Percentiles rank a stretch among this genome's conserved stretches.
phyloP scores from a whole-genome alignment of 768 basidiomycete genomes.

The Gelatoporia subvermispora region DNA sequence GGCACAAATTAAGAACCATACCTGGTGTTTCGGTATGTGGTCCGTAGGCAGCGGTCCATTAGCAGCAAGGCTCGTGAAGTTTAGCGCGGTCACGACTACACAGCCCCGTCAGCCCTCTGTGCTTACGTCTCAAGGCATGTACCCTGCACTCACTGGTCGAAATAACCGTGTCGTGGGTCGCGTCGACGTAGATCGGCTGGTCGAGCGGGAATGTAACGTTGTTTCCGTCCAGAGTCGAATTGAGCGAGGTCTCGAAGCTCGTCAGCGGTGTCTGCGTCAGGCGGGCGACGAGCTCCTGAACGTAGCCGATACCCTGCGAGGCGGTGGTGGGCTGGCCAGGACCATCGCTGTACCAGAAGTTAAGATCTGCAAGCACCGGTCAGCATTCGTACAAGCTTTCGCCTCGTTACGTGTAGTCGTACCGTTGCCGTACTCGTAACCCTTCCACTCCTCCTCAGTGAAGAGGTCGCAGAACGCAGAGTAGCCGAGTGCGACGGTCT shows the following conservation, averaged over 20 bases:
- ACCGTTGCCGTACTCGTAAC: conserved; percentile 39
- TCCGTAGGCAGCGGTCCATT: conserved; percentile 36
- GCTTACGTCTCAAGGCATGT: not conserved
- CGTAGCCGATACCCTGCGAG: conserved; percentile 35
- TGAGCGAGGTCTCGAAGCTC: conserved; percentile 40
- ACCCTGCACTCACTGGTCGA: conserved; percentile 25
- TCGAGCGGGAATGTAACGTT: conserved; percentile 31
- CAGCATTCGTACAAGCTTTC: too few relatives aligned
- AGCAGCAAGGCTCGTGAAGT: conserved; percentile 37
- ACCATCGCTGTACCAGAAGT: conserved; percentile 33
- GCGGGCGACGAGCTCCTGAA: conserved; percentile 40
- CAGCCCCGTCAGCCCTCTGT: not conserved
- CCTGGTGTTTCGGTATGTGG: conserved; percentile 30
- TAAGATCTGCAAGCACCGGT: conserved; percentile 9
- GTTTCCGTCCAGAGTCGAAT: conserved; percentile 40
- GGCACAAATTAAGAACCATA: conserved; percentile 4
- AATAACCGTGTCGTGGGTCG: conserved; percentile 42
- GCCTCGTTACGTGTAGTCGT: conserved; percentile 1
- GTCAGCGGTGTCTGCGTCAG: conserved; percentile 33
- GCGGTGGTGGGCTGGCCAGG: conserved; percentile 40
- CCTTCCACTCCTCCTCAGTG: conserved; percentile 48
- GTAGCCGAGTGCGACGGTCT: conserved; percentile 48
- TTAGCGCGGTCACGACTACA: conserved; percentile 39
- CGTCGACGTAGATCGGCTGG: conserved; percentile 41
- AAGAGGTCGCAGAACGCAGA: conserved; percentile 47